phyloP scores from a whole-genome alignment of 129 eudicot genomes.

The Chrysanthemum lavandulifolium region DNA sequence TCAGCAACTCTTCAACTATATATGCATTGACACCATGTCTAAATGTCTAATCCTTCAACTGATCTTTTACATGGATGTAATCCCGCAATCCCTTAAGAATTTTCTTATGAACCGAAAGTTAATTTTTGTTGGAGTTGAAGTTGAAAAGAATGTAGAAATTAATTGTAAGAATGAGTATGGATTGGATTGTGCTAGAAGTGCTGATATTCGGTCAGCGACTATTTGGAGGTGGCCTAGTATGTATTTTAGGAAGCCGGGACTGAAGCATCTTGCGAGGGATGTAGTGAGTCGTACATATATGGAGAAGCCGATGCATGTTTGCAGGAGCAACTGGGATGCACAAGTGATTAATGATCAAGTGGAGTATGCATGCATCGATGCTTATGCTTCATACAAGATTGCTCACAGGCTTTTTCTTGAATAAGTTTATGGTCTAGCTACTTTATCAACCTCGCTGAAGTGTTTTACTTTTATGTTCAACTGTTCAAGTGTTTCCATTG shows the following conservation, averaged over 20 bases:
- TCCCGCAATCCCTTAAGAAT: slow-evolving; percentile 50
- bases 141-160: slow-evolving; percentile 35
- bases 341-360: slow-evolving; percentile 47
- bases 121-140: slow-evolving; percentile 65
- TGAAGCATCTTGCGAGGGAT: slow-evolving; percentile 64
- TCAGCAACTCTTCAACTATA: slow-evolving; percentile 40
- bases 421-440: neutral
- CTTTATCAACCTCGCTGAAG: neutral
- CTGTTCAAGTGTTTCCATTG: no score
- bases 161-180: slow-evolving; percentile 68
- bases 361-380: slow-evolving; percentile 73
- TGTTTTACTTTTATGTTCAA: no score
- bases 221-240: slow-evolving; percentile 50
- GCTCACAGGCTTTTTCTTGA: slow-evolving; percentile 32
- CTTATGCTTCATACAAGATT: slow-evolving; percentile 69
- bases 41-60: slow-evolving; percentile 50
- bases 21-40: neutral
- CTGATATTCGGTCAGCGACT: slow-evolving; percentile 42
- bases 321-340: slow-evolving; percentile 64
- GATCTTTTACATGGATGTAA: slow-evolving; percentile 58
- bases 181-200: slow-evolving; percentile 32
- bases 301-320: slow-evolving; percentile 55
- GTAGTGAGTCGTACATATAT: slow-evolving; percentile 42
- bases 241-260: slow-evolving; percentile 41
- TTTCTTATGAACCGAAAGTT: slow-evolving; percentile 42